Evolutionary conservation across 257 asterid genomes (phyloP).

Genomic region (Perilla frutescens): DNA sequence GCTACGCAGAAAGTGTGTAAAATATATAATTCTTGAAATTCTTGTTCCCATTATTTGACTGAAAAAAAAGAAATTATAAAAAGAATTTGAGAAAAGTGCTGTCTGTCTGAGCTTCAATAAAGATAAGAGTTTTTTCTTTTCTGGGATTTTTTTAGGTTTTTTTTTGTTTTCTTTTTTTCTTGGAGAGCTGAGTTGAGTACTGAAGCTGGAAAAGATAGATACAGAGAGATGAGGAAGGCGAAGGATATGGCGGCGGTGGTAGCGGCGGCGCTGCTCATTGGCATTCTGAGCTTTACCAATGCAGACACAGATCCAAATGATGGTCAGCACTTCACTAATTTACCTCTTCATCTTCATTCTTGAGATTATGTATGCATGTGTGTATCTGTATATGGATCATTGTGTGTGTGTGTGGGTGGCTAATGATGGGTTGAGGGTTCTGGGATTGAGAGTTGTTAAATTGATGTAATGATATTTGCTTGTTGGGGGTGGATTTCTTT

Average conservation of each 20-base stretch:
- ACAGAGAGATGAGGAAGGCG: constrained; percentile 48
- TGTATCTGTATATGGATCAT: background rate
- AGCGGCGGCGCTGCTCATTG: constrained; percentile 51
- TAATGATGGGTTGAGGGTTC: constrained; percentile 35
- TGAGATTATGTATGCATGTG: constrained; percentile 25
- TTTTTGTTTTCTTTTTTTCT: constrained; percentile 1
- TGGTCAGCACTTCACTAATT: constrained; percentile 45
- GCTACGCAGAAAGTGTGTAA: constrained; percentile 47
- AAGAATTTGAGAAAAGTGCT: constrained; percentile 38
- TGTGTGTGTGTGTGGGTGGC: constrained; percentile 13
- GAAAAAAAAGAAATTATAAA: background rate
- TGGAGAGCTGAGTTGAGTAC: constrained; percentile 25
- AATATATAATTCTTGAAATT: constrained; percentile 39
- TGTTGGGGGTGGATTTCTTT: constrained; percentile 18
- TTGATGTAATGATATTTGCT: constrained; percentile 35
- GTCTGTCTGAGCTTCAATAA: constrained; percentile 38
- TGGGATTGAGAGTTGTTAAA: constrained; percentile 25
- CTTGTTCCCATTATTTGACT: constrained; percentile 32
- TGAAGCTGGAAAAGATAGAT: constrained; percentile 29
- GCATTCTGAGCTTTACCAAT: constrained; percentile 50
- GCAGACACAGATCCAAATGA: constrained; percentile 75
- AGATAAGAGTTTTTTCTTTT: constrained; percentile 47
- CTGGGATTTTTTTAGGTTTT: constrained; percentile 34
- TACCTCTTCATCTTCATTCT: constrained; percentile 3
- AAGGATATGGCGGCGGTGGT: constrained; percentile 48